These are phyloP conservation scores for Prunus davidiana DNA, from an alignment of 306 rosid genomes.

Conservation along the genomic window DNA sequence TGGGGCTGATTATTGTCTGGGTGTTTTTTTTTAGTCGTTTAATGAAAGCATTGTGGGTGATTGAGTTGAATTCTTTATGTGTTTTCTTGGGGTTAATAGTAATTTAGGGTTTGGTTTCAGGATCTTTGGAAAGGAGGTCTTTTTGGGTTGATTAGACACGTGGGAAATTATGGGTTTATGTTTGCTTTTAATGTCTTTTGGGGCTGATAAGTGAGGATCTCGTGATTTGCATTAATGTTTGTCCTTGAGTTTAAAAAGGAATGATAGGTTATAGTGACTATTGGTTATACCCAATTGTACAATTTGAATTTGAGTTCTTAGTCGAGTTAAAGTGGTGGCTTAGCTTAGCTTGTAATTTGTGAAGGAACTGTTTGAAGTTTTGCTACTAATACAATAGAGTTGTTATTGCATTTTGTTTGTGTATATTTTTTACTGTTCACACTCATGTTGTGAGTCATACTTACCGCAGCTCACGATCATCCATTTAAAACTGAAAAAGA, in stretches of 20 bases:
- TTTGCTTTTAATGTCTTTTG: background rate
- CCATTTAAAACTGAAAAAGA: background rate
- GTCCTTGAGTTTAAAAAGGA: background rate
- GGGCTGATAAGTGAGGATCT: background rate
- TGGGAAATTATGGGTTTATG: background rate
- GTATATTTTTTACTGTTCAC: background rate
- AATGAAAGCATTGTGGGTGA: background rate
- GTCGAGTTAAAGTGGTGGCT: background rate
- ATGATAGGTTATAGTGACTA: background rate
- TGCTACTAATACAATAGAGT: background rate
- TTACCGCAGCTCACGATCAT: background rate
- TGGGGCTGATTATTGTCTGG: conserved; percentile 1
- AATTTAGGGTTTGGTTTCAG: conserved; percentile 8
- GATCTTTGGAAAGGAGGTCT: background rate
- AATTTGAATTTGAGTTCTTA: background rate
- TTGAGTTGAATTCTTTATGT: background rate
- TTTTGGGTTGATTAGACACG: background rate
- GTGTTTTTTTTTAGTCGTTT: background rate
- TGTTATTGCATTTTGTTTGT: background rate
- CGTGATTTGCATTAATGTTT: background rate
- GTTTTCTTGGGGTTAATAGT: conserved; percentile 3
- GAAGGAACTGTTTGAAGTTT: background rate
- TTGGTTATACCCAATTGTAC: background rate
- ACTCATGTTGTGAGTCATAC: background rate
- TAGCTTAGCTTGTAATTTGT: background rate